A percentile compares a stretch with the other conserved stretches of the same genome.
phyloP scores from a whole-genome alignment of 345 rosid species.

The Brassica incana region DNA sequence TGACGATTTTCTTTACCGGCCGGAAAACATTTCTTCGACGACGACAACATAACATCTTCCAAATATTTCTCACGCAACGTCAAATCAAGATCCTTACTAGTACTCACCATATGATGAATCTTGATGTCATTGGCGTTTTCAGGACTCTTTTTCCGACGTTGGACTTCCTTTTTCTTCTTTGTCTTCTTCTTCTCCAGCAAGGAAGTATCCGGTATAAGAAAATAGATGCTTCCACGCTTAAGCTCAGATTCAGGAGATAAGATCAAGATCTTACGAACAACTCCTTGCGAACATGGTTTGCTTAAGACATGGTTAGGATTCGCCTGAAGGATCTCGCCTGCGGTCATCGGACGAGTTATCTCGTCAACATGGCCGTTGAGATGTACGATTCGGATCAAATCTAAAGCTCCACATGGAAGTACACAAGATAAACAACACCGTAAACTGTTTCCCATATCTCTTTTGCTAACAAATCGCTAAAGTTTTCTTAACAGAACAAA shows the following conservation, averaged over 20 bases:
- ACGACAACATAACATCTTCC: constrained; percentile 28
- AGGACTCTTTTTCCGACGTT: constrained; percentile 9
- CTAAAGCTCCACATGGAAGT: constrained; percentile 95
- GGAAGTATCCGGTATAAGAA: constrained; percentile 70
- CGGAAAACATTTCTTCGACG: constrained; percentile 32
- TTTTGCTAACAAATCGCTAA: not conserved
- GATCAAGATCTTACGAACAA: constrained; percentile 68
- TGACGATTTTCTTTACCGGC: constrained; percentile 36
- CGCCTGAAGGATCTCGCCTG: constrained; percentile 71
- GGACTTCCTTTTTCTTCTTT: not conserved
- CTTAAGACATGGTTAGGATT: constrained; percentile 83
- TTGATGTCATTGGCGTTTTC: constrained; percentile 13
- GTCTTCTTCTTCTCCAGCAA: constrained; percentile 53
- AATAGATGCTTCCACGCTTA: constrained; percentile 85
- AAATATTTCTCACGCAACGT: constrained; percentile 40
- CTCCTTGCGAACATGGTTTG: constrained; percentile 80
- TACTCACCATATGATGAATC: constrained; percentile 4
- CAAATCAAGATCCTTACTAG: constrained; percentile 16
- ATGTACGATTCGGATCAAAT: constrained; percentile 89
- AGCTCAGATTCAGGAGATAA: constrained; percentile 86
- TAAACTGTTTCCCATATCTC: constrained; percentile 80
- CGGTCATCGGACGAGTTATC: constrained; percentile 68
- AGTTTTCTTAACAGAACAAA: not conserved
- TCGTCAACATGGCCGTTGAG: constrained; percentile 84
- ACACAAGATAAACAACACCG: constrained; percentile 92